Evolutionary conservation across 148 eudicot genomes (phyloP).

Genomic region (Rhododendron henanense): DNA sequence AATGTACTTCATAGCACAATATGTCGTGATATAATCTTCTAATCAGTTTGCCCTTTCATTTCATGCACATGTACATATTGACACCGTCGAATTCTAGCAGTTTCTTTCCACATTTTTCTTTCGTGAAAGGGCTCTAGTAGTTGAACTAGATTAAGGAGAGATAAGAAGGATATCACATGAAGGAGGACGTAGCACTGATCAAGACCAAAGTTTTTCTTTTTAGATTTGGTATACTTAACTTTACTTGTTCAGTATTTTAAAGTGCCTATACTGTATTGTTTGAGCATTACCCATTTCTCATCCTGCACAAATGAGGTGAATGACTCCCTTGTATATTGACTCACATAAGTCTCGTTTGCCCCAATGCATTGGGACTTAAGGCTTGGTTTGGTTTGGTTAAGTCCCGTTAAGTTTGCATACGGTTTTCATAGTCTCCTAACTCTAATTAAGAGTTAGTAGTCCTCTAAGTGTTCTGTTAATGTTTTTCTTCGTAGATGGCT

Average conservation of each 20-base stretch:
- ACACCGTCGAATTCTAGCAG: not conserved
- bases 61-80: not conserved
- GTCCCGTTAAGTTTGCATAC: not conserved
- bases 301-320: not conserved
- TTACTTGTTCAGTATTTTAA: not conserved
- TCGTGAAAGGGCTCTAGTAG: not conserved
- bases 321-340: not conserved
- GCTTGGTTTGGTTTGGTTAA: too few species aligned
- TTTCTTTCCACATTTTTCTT: not conserved
- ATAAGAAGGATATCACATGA: not conserved
- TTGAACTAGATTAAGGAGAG: not conserved
- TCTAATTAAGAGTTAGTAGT: not conserved
- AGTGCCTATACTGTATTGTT: not conserved
- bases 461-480: not conserved
- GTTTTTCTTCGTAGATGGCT: not conserved
- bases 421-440: not conserved
- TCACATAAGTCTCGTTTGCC: not conserved
- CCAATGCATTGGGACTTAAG: too few species aligned
- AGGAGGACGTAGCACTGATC: not conserved
- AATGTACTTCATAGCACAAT: not conserved
- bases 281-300: not conserved
- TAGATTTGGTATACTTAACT: not conserved
- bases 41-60: not conserved
- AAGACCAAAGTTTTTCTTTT: not conserved
- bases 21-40: not conserved